Conservation (phyloP, 768 basidiomycete species). For the Phlebiopsis gigantea region DNA sequence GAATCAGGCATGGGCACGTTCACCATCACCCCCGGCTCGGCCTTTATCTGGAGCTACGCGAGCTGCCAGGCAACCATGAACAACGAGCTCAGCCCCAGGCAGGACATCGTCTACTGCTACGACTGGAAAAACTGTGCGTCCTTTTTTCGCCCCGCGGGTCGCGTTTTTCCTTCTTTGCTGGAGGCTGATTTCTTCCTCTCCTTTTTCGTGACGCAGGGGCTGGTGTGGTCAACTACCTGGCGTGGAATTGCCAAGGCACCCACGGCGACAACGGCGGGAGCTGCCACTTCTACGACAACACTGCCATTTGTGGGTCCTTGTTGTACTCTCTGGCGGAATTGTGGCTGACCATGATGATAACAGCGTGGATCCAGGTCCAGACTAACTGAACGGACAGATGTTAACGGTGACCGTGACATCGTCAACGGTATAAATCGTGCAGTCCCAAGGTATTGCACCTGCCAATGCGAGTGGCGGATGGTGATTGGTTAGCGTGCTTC, state of each 20-base stretch:
- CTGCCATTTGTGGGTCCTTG: background rate
- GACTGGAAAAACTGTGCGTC: background rate
- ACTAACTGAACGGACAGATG: too few species aligned
- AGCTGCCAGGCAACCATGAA: background rate
- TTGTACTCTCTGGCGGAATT: too few species aligned
- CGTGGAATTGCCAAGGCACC: background rate
- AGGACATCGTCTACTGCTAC: background rate
- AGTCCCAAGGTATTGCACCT: too few species aligned
- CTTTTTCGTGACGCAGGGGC: background rate
- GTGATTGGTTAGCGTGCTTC: too few species aligned
- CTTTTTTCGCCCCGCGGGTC: background rate
- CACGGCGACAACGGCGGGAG: background rate
- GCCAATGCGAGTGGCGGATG: too few species aligned
- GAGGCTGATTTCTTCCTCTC: background rate
- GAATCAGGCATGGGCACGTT: background rate
- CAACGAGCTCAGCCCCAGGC: background rate
- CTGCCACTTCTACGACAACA: slow-evolving; percentile 1
- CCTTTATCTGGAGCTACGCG: background rate
- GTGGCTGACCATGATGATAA: too few species aligned
- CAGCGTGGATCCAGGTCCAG: too few species aligned
- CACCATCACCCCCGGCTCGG: background rate
- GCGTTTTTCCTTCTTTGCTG: too few species aligned
- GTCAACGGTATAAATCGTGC: too few species aligned
- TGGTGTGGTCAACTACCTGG: background rate
- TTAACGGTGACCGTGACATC: too few species aligned